Evolutionary conservation across 2,329 filamentous ascomycete species (phyloP), one percentile per base, ranked within the genome.

Genomic region (Verticillium nonalfalfae): DNA sequence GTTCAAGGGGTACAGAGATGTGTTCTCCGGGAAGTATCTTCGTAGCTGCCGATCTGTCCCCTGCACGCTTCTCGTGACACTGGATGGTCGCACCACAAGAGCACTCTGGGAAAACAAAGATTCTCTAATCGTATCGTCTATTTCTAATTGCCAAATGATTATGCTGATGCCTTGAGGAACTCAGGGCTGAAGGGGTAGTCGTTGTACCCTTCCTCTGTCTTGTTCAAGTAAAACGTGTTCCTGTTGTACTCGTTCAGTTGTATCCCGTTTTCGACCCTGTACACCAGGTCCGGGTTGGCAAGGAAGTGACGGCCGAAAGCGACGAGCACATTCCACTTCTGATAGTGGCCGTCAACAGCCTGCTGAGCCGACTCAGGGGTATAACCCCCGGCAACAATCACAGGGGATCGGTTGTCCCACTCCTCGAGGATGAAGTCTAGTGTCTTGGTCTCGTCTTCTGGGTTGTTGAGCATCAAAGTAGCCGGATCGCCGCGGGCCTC

Each of bases 361-460:
- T 62, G 60, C 0, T 45, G 63, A 0, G 70, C 71, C 0, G 60
- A 65, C 0, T 63, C 56, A 0, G 69, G 66, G 4, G 54, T 65
- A 34, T 73, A 72, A 21, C 63, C 66, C 0, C 70, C 71, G 0
- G 71, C 68, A 1, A 72, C 69, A 2, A 72, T 65, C 0, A 73
- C 68, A 0, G 71, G 71, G 3, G 61, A 64, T 6, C 50, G 13
- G 34, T 73, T 71, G 11, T 71, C 62, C 70, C 70, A 72, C 9
- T 65, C 58, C 14, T 72, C 68, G 7, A 72, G 64, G 26, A 72
- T 65, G 52, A 70, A 72, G n/a, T 73, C 69, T 4, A 72, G 66
- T 0, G 68, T 70, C 57, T 7, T 13, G 64, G 15, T 57, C 4
- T 57, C 63, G 2, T 61, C 59, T 2, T 14, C 39, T n/a, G 39